Evolutionary conservation across 176 grass and related monocot species (phyloP), one percentile per base, ranked within the genome.

Genomic region (Phragmites australis): DNA sequence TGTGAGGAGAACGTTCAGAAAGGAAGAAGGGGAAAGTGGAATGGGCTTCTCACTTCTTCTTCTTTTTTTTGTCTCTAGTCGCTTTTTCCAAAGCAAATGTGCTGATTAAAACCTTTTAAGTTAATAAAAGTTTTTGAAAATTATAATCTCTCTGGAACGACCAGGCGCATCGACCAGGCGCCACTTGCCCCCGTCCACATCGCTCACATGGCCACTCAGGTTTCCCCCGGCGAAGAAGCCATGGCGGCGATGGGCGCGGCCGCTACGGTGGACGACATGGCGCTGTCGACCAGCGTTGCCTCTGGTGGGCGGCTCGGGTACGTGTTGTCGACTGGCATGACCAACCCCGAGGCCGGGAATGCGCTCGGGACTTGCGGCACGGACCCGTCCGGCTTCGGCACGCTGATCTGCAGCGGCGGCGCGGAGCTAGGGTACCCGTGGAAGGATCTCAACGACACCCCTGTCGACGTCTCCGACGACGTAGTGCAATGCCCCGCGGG

Each of bases 341-440:
- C 88, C 40, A 17, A 89, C 13, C 5, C 10, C 25, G 95, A 94
- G 84, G 57, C 80, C 8, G 70, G 55, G 2, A 81, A 82, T 2
- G 92, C 81, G 74, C 39, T 98, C 21, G 46, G 23, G 57, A 27
- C 58, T 5, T 91, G 88, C 88, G 65, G 89, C 46, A 84, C 82
- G 11, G 92, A 94, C 19, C 78, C 78, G 8, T 67, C 39, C 21
- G 37, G 19, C 66, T 98, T 98, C 58, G 96, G 94, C 74, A 90
- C 92, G 31, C 81, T 98, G 16, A 60, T 98, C 4, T 93, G 96
- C 68, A 92, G 92, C 45, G 93, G 96, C 75, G 96, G 96, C 19
- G 88, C 90, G 44, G 88, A 98, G 81, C 61, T 98, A 13, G 94
- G 77, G 88, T 94, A 98, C 86, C 96, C 92, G 55, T 94, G 92